phyloP scores from a whole-genome alignment of 1,284 basidiomycete species.

The Pseudozyma flocculosa region DNA sequence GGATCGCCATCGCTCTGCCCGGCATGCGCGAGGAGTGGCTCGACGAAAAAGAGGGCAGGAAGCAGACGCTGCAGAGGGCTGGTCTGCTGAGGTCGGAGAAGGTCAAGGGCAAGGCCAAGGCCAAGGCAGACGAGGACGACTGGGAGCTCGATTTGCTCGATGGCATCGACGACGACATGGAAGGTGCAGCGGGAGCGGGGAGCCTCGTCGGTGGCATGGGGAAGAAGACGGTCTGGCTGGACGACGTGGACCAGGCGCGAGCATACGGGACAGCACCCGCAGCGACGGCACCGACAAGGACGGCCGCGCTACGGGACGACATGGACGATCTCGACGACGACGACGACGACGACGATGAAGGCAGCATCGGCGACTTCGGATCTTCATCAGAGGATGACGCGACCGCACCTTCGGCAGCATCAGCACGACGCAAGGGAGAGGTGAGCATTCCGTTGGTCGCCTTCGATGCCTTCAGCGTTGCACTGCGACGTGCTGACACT shows the following conservation, averaged over 20 bases:
- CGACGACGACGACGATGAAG: not conserved
- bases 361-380: not conserved
- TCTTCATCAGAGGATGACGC: not conserved
- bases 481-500: too few relatives aligned
- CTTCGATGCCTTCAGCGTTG: too few relatives aligned
- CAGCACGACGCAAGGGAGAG: not conserved
- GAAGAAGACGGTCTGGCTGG: slow-evolving; percentile 55
- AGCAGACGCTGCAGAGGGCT: slow-evolving; percentile 34
- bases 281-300: slow-evolving; percentile 2
- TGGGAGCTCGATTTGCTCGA: not conserved
- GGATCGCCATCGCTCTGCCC: slow-evolving; percentile 43
- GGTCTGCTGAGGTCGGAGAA: slow-evolving; percentile 21
- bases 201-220: slow-evolving; percentile 38
- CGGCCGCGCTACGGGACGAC: slow-evolving; percentile 8
- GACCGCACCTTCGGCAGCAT: not conserved
- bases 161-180: slow-evolving; percentile 1
- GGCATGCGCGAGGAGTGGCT: slow-evolving; percentile 40
- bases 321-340: slow-evolving; percentile 21
- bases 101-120: slow-evolving; percentile 4
- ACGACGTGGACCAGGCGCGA: slow-evolving; percentile 34
- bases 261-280: slow-evolving; percentile 10
- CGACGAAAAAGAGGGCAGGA: slow-evolving; percentile 37
- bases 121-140: slow-evolving; percentile 2
- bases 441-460: not conserved
- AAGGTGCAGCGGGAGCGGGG: not conserved